A percentile compares a stretch with the other conserved stretches of the same genome.
Evolutionary conservation across 2,329 filamentous ascomycete genomes (phyloP).

Genomic region (Delphinella strobiligena): DNA sequence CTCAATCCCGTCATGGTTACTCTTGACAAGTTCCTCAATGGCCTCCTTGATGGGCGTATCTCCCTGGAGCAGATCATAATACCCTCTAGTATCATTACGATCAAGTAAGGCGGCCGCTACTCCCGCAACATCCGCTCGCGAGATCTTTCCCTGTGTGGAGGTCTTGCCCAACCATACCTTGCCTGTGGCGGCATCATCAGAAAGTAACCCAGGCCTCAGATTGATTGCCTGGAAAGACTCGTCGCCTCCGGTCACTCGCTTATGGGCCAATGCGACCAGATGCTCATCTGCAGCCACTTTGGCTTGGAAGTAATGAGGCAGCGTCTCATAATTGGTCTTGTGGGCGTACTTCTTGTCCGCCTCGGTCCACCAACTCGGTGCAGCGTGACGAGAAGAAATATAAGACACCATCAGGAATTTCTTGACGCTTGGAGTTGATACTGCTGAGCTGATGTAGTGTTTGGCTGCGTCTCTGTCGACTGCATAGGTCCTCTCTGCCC

Average conservation of each 20-base stretch:
- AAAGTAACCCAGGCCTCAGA: slow-evolving; percentile 38
- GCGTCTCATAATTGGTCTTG: slow-evolving; percentile 34
- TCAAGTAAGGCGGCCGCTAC: slow-evolving; percentile 38
- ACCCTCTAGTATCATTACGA: slow-evolving; percentile 36
- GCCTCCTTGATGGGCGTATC: slow-evolving; percentile 34
- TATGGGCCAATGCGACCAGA: slow-evolving; percentile 33
- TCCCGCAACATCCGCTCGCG: slow-evolving; percentile 39
- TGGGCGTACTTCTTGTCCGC: slow-evolving; percentile 33
- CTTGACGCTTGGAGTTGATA: slow-evolving; percentile 31
- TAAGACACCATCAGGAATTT: slow-evolving; percentile 47
- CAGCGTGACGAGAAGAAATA: slow-evolving; percentile 35
- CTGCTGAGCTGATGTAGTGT: slow-evolving; percentile 38
- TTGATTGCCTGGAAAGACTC: slow-evolving; percentile 37
- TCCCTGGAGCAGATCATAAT: slow-evolving; percentile 42
- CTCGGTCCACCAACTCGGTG: slow-evolving; percentile 40
- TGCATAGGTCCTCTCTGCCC: slow-evolving; percentile 35
- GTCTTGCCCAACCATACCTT: slow-evolving; percentile 39
- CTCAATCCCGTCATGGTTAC: slow-evolving; percentile 34
- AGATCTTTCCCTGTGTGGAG: slow-evolving; percentile 27
- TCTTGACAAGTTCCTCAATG: slow-evolving; percentile 32
- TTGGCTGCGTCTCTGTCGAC: slow-evolving; percentile 45
- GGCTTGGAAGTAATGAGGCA: slow-evolving; percentile 41
- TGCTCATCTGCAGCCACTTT: slow-evolving; percentile 46
- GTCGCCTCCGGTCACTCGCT: slow-evolving; percentile 5
- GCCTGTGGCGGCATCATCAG: slow-evolving; percentile 32